phyloP scores from a whole-genome alignment of 2,329 filamentous ascomycete species.

The Neonectria faginata region DNA sequence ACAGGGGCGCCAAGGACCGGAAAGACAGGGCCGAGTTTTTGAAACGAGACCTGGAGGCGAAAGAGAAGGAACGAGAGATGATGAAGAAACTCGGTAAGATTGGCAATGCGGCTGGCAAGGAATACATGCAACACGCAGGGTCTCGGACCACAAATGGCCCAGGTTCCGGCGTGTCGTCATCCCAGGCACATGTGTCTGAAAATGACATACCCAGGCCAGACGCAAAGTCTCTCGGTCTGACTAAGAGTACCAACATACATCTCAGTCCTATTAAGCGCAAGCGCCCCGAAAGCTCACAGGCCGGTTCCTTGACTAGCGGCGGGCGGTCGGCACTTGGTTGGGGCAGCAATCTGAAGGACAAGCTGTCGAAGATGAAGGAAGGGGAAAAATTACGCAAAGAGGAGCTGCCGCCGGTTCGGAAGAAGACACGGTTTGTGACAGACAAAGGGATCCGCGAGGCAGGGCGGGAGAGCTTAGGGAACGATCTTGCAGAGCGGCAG shows the following conservation, averaged over 20 bases:
- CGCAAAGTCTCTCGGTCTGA: slow-evolving; percentile 52
- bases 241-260: slow-evolving; percentile 60
- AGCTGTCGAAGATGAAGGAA: slow-evolving; percentile 71
- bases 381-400: slow-evolving; percentile 62
- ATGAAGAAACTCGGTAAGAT: slow-evolving; percentile 74
- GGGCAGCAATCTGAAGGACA: slow-evolving; percentile 66
- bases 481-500: slow-evolving; percentile 55
- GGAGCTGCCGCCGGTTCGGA: slow-evolving; percentile 63
- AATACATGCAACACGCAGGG: slow-evolving; percentile 71
- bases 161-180: slow-evolving; percentile 27
- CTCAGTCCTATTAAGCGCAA: slow-evolving; percentile 73
- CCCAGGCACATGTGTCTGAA: slow-evolving; percentile 35
- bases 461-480: slow-evolving; percentile 77
- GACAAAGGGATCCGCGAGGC: slow-evolving; percentile 82
- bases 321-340: slow-evolving; percentile 61
- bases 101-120: slow-evolving; percentile 74
- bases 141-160: slow-evolving; percentile 27
- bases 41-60: slow-evolving; percentile 71
- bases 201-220: slow-evolving; percentile 54
- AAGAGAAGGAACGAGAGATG: slow-evolving; percentile 79
- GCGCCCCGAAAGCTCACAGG: slow-evolving; percentile 58
- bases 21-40: slow-evolving; percentile 74
- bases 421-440: slow-evolving; percentile 85
- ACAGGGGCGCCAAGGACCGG: slow-evolving; percentile 66
- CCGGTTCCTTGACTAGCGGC: slow-evolving; percentile 45